Evolutionary conservation across 371 early-diverging fungal species (phyloP).

Genomic region (Mucor indicus): DNA sequence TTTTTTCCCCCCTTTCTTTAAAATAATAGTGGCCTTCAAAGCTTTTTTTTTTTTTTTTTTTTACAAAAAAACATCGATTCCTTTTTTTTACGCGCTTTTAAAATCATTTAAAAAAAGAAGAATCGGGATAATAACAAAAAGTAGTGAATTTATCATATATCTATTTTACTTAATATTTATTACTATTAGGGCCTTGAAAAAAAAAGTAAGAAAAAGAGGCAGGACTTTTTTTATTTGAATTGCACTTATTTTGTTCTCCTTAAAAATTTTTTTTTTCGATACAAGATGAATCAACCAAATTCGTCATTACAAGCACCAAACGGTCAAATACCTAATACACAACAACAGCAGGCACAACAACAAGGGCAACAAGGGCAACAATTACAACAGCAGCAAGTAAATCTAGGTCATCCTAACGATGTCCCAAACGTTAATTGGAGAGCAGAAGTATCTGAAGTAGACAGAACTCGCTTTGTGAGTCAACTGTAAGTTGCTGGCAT

Average conservation of each 20-base stretch:
- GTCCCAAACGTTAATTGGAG: conserved; percentile 36
- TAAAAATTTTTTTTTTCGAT: neutral
- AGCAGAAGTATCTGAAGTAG: conserved; percentile 34
- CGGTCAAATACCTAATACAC: neutral
- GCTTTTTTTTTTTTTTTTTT: neutral
- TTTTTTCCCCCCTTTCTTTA: too few species aligned
- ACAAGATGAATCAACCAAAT: conserved; percentile 11
- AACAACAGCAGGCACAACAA: conserved; percentile 3
- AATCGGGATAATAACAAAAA: too few species aligned
- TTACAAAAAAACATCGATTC: neutral
- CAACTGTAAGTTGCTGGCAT: conserved; percentile 32
- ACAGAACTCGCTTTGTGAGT: conserved; percentile 34
- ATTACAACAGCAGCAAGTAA: conserved; percentile 7
- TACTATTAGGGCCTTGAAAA: too few species aligned
- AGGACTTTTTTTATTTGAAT: too few species aligned
- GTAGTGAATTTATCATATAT: too few species aligned
- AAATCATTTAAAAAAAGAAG: too few species aligned
- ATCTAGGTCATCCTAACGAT: conserved; percentile 13
- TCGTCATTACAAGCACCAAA: neutral
- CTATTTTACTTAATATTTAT: too few species aligned
- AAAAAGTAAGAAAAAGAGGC: conserved; percentile 4
- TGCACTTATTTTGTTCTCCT: too few species aligned
- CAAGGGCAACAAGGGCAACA: neutral
- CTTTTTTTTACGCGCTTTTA: too few species aligned
- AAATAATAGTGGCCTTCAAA: too few species aligned